Base-by-base conservation (phyloP, 2,329 filamentous ascomycete species). In the Diaporthe capsici region DNA sequence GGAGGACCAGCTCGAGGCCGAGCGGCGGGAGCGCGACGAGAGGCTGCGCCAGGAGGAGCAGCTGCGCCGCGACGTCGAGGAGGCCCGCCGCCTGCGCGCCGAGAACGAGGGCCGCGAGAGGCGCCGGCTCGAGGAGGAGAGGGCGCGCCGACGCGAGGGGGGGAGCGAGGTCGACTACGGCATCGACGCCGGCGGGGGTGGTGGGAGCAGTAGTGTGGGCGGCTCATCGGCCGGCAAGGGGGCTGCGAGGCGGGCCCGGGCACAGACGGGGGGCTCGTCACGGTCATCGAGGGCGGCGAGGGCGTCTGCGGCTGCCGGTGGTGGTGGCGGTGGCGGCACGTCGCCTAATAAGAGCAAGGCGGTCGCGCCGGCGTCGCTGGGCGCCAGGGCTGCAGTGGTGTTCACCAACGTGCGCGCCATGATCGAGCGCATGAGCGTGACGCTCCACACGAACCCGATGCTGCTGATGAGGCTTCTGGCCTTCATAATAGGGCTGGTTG, bases 1-100 rank as follows among this genome's bases (percentile, higher is more conserved):
- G 80, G 95, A 98, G 78, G 96, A 98, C 81, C 94, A 94, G 81
- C 90, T 93, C 74, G 91, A 93, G 76, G 91, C 92, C n/a, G 92
- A 93, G 79, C 87, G 91, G 76, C 89, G 82, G 85, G 94, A 89
- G 82, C 92, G 79, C 80, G 93, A 89, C 85, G 92, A 88, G 80
- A 85, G 85, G 74, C 84, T 86, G 72, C 85, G 85, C 34, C 89
- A 91, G 74, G 90, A 92, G 77, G 90, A 92, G 74, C 84, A 90
- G 76, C 81, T 91, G 58, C 86, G 87, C 75, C 86, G 84, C 31
- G 90, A 92, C 28, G 85, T 91, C 28, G 90, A 92, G 76, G 90
- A 93, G 76, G 86, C 89, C 2, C 85, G 88, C 78, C 86, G 87
- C 75, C 82, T 89, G 72, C 84, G 90, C 74, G 86, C 87, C n/a